Evolutionary conservation across 2,329 filamentous ascomycete species (phyloP).

Genomic region (Gnomoniopsis sp.): DNA sequence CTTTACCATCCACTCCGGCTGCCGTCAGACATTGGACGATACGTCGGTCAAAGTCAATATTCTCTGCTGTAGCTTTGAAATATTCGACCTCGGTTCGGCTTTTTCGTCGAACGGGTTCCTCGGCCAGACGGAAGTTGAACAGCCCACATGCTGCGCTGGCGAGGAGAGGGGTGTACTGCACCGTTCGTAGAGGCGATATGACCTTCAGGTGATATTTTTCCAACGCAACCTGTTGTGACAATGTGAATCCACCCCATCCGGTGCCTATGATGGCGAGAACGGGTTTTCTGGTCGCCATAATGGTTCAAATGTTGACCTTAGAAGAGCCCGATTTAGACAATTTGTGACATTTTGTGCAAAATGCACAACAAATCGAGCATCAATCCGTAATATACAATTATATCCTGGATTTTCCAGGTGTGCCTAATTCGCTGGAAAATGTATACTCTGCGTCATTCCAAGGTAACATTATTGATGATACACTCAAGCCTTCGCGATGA

Average conservation of each 20-base stretch:
- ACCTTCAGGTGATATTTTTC: slow-evolving; percentile 35
- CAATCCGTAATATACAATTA: too few relatives aligned
- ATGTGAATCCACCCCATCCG: slow-evolving; percentile 37
- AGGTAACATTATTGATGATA: too few relatives aligned
- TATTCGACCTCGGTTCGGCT: slow-evolving; percentile 28
- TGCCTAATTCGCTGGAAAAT: too few relatives aligned
- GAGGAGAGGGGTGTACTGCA: slow-evolving; percentile 41
- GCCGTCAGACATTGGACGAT: slow-evolving; percentile 31
- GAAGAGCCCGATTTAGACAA: too few relatives aligned
- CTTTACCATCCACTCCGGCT: slow-evolving; percentile 27
- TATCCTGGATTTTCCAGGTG: too few relatives aligned
- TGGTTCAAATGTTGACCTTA: not conserved
- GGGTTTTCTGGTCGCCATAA: slow-evolving; percentile 6
- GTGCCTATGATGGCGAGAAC: slow-evolving; percentile 31
- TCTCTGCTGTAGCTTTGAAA: slow-evolving; percentile 36
- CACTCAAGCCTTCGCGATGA: too few relatives aligned
- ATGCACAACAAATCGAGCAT: too few relatives aligned
- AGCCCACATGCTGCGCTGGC: slow-evolving; percentile 41
- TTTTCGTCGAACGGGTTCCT: slow-evolving; percentile 38
- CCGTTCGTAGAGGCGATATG: slow-evolving; percentile 38
- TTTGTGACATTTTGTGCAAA: too few relatives aligned
- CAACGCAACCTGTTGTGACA: slow-evolving; percentile 32
- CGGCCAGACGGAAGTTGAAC: slow-evolving; percentile 41
- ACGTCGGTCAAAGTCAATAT: slow-evolving; percentile 33
- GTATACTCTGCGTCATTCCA: too few relatives aligned